phyloP scores from a whole-genome alignment of 768 basidiomycete genomes.

The Termitomyces sp. region DNA sequence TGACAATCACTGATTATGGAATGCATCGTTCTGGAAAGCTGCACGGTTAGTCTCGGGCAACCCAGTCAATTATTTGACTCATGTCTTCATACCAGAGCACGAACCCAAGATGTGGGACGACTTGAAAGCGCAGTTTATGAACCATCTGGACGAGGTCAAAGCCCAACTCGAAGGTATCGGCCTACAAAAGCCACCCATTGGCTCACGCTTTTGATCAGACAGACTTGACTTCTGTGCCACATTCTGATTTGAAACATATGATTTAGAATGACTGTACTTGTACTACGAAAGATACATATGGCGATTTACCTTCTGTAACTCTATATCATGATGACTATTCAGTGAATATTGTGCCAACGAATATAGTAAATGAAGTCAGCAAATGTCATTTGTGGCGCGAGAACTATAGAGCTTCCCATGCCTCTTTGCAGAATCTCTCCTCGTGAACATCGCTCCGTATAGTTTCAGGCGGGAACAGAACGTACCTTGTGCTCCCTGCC shows the following conservation, averaged over 20 bases:
- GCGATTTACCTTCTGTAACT: background rate
- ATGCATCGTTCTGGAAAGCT: slow-evolving; percentile 58
- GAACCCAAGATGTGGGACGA: slow-evolving; percentile 48
- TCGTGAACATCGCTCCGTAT: slow-evolving; percentile 16
- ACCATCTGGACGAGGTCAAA: slow-evolving; percentile 57
- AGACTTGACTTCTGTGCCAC: background rate
- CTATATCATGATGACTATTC: background rate
- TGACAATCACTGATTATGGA: slow-evolving; percentile 64
- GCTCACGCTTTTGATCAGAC: background rate
- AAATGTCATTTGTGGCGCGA: background rate
- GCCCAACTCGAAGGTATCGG: slow-evolving; percentile 43
- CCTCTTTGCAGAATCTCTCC: slow-evolving; percentile 18
- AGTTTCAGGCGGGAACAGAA: slow-evolving; percentile 9
- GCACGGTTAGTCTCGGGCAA: slow-evolving; percentile 40
- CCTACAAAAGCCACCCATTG: slow-evolving; percentile 19
- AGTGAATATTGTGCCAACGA: background rate
- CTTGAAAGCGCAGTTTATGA: slow-evolving; percentile 55
- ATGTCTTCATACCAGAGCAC: background rate
- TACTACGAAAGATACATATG: background rate
- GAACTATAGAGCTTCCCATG: slow-evolving; percentile 8
- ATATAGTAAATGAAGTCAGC: background rate
- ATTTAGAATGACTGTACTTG: background rate
- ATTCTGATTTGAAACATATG: background rate
- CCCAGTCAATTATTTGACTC: background rate
- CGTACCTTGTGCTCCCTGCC: slow-evolving; percentile 10